Evolutionary conservation across 768 basidiomycete species (phyloP).

Genomic region (Trametes villosa): DNA sequence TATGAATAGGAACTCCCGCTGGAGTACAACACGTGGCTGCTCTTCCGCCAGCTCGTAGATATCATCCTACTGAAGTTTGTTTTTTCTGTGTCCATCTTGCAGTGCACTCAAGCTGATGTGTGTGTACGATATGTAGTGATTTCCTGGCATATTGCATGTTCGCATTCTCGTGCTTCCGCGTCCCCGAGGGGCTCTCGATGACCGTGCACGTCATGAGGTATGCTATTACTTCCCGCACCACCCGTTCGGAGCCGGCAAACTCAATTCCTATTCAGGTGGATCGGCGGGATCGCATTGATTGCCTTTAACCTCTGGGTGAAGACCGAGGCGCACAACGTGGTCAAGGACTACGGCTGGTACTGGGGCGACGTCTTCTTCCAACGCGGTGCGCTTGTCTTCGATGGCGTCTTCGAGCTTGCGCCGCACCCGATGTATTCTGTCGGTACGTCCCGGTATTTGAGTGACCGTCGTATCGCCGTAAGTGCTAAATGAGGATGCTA

Average conservation of each 20-base stretch:
- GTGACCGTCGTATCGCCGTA: slow-evolving; percentile 8
- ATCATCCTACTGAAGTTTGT: slow-evolving; percentile 93
- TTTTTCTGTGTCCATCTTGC: not conserved
- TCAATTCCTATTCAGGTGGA: slow-evolving; percentile 62
- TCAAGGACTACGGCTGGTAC: slow-evolving; percentile 99
- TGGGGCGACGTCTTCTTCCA: slow-evolving; percentile 95
- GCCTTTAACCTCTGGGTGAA: slow-evolving; percentile 99
- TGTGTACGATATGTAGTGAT: slow-evolving; percentile 56
- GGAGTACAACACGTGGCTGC: slow-evolving; percentile 96
- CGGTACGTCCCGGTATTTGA: slow-evolving; percentile 46
- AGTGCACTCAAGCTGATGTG: not conserved
- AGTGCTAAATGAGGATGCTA: not conserved
- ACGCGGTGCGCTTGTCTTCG: slow-evolving; percentile 91
- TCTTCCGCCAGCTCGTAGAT: slow-evolving; percentile 96
- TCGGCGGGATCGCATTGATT: slow-evolving; percentile 83
- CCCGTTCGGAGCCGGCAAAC: slow-evolving; percentile 1
- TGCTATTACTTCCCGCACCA: slow-evolving; percentile 9
- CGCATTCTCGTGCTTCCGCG: slow-evolving; percentile 89
- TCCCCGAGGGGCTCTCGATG: slow-evolving; percentile 76
- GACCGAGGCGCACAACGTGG: slow-evolving; percentile 94
- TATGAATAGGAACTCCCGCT: slow-evolving; percentile 75
- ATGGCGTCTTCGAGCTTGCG: slow-evolving; percentile 95
- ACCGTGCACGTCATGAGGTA: slow-evolving; percentile 80
- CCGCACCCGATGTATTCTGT: slow-evolving; percentile 98
- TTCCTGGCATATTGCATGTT: slow-evolving; percentile 95